These are phyloP conservation scores for Coniochaeta ligniaria DNA, from an alignment of 2,329 filamentous ascomycete species.

Conservation along the genomic window DNA sequence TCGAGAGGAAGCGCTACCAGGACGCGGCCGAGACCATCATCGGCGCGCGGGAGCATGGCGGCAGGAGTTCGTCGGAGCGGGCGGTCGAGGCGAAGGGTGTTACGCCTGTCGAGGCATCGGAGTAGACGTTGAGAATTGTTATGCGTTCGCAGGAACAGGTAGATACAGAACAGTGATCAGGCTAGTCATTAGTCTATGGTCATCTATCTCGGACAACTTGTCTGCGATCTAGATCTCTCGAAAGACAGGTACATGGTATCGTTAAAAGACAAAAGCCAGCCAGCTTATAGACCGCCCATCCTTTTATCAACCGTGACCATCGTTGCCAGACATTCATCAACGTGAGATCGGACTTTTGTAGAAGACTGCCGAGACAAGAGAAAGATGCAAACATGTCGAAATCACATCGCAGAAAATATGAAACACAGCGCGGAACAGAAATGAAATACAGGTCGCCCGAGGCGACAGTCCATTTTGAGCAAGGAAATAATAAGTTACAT, in stretches of 20 bases:
- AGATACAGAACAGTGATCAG: neutral
- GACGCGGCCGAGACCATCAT: conserved; percentile 2
- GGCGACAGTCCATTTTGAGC: neutral
- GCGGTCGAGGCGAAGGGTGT: neutral
- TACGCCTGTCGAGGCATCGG: neutral
- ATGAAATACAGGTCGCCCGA: neutral
- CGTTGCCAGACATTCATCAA: neutral
- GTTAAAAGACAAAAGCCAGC: neutral
- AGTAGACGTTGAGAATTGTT: neutral
- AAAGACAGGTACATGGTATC: neutral
- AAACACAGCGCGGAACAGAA: neutral
- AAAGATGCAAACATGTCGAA: neutral
- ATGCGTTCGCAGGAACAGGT: neutral
- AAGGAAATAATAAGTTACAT: conserved; percentile 8
- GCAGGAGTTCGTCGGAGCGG: neutral
- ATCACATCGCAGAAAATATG: neutral
- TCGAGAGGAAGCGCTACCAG: conserved; percentile 7
- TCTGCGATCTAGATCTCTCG: neutral
- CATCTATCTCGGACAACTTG: neutral
- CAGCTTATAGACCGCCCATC: neutral
- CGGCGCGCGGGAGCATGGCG: neutral
- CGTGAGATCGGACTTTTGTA: neutral
- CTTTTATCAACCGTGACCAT: neutral
- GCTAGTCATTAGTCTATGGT: neutral
- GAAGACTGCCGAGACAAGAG: neutral